Base-by-base conservation (phyloP, 208 protist species). In the Porcisia hertigi region DNA sequence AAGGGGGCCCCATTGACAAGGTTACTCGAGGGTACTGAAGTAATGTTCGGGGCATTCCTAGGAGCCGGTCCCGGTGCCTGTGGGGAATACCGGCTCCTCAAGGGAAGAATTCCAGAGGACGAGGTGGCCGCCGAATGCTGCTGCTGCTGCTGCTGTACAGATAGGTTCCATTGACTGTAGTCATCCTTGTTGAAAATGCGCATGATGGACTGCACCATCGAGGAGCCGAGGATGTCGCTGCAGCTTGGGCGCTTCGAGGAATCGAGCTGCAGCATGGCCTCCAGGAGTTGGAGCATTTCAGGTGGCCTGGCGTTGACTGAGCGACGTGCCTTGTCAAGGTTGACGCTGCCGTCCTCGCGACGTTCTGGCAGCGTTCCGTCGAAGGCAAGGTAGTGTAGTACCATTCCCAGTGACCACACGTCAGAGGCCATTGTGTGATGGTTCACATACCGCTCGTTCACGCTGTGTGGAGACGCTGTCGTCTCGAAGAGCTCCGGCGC, bases 331-430 rank as follows among this genome's bases (percentile, higher is more conserved):
- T 87, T 66, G 62, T 85, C 65, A 39, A 92, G 78, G 12, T 88
- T 30, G 36, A 92, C 82, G 30, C 75, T 78, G 55, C 89, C 90
- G 75, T 89, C 87, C 43, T 76, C 70, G 39, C 79, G 80, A 41
- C 74, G 79, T 9, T 65, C 74, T 47, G 92, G 90, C 57, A 96
- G 77, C 8, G 84, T 83, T 43, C 83, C 86, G 58, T 87, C 84
- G 71, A 84, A 95, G 73, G 88, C 84, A 41, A 97, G 88, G 83
- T 92, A 97, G 79, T 97, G 83, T 47, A 97, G 73, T 57, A 96
- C 91, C 88, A 97, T 94, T 41, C 93, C 93, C 23, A 97, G 86
- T n/a, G 91, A 94, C 90, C 90, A 97, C 58, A 96, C 83, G 73
- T 97, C 93, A 3, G 88, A 86, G 59, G 86, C 88, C 36, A 85